Conservation (phyloP, 2,329 filamentous ascomycete genomes). For the Helminthosporium solani region DNA sequence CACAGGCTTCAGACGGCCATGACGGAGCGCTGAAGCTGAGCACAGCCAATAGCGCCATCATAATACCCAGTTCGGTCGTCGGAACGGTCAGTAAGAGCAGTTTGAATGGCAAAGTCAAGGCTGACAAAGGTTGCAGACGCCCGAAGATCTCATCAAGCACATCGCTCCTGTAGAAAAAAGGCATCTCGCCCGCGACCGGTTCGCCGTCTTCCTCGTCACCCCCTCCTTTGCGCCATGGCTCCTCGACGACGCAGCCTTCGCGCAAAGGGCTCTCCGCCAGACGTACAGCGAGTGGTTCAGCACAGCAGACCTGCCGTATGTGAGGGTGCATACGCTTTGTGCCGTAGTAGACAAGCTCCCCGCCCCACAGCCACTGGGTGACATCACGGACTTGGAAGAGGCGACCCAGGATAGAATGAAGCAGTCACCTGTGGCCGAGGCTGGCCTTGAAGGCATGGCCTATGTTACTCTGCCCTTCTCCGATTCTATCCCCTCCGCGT, state of each 20-base stretch:
- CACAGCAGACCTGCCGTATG: neutral
- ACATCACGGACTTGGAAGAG: slow-evolving; percentile 2
- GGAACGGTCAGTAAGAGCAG: slow-evolving; percentile 18
- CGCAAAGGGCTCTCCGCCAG: slow-evolving; percentile 25
- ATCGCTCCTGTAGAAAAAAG: slow-evolving; percentile 19
- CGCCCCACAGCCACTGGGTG: slow-evolving; percentile 7
- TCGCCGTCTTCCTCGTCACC: slow-evolving; percentile 35
- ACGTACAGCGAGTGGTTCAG: slow-evolving; percentile 12
- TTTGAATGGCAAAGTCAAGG: neutral
- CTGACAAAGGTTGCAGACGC: slow-evolving; percentile 3
- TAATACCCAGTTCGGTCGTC: slow-evolving; percentile 28
- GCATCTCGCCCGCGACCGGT: slow-evolving; percentile 11
- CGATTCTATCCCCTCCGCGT: slow-evolving; percentile 9
- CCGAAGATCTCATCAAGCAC: slow-evolving; percentile 23
- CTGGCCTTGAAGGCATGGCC: slow-evolving; percentile 38
- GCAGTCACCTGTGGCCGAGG: slow-evolving; percentile 18
- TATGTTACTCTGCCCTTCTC: slow-evolving; percentile 23
- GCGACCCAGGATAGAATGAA: slow-evolving; percentile 1
- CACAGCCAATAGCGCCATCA: slow-evolving; percentile 23
- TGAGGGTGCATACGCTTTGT: slow-evolving; percentile 24
- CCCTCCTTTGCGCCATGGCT: slow-evolving; percentile 37
- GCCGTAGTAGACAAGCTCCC: slow-evolving; percentile 44
- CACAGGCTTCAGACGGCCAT: slow-evolving; percentile 3
- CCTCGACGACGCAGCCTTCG: slow-evolving; percentile 26
- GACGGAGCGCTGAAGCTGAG: neutral